These are phyloP conservation scores for Cladophialophora psammophila DNA, from an alignment of 2,329 filamentous ascomycete genomes.

Conservation along the genomic window DNA sequence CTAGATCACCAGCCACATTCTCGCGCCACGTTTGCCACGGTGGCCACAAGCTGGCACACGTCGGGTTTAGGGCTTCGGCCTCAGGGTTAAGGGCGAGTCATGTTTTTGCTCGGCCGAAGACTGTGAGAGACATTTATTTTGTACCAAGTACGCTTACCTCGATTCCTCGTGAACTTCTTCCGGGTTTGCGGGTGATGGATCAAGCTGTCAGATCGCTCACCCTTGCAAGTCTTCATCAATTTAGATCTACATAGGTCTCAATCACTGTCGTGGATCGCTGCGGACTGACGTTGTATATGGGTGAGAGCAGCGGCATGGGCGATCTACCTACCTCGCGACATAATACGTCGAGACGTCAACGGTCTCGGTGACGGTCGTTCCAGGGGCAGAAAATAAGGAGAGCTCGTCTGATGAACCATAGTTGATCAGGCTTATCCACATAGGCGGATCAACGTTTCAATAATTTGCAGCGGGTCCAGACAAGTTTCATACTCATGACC, in stretches of 20 bases:
- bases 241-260: not conserved
- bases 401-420: not conserved
- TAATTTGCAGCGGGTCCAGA: not conserved
- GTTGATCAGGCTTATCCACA: not conserved
- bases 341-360: not conserved
- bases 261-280: not conserved
- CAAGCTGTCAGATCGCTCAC: not conserved
- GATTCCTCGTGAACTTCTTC: not conserved
- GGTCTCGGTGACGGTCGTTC: not conserved
- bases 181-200: not conserved
- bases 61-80: not conserved
- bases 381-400: not conserved
- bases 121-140: not conserved
- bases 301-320: not conserved
- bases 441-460: conserved; percentile 3
- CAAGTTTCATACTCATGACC: conserved; percentile 17
- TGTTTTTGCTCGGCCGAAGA: conserved; percentile 3
- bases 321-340: not conserved
- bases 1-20: not conserved
- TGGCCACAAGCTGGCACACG: not conserved
- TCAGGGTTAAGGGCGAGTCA: not conserved
- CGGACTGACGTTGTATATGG: not conserved
- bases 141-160: not conserved
- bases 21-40: not conserved
- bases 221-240: not conserved